A percentile compares a stretch with the other conserved stretches of the same genome.
phyloP scores from a whole-genome alignment of 2,329 filamentous ascomycete genomes.

The Phoma sp. region DNA sequence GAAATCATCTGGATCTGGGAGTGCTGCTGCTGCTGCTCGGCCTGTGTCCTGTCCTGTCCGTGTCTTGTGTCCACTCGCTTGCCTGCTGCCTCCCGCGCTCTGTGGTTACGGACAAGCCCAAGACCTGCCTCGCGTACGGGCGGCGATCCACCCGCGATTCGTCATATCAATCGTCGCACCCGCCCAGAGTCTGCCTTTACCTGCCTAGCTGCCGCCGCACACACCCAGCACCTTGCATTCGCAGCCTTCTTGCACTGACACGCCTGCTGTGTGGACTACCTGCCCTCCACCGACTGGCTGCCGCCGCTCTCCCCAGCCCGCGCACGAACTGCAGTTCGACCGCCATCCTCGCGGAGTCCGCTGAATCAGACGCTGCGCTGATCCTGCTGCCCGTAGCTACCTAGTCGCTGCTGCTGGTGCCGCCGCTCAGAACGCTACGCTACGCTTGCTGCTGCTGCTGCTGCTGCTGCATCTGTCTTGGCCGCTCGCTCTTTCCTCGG shows the following conservation, averaged over 20 bases:
- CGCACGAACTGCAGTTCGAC: conserved; percentile 12
- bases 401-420: neutral
- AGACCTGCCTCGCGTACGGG: conserved; percentile 10
- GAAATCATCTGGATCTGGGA: neutral
- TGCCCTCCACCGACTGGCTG: conserved; percentile 14
- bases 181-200: conserved; percentile 19
- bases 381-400: neutral
- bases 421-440: neutral
- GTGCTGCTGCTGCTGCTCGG: too few species aligned
- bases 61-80: conserved; percentile 6
- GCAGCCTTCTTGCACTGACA: conserved; percentile 19
- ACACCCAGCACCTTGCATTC: conserved; percentile 26
- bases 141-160: conserved; percentile 21
- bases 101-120: neutral
- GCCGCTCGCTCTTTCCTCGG: conserved; percentile 18
- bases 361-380: neutral
- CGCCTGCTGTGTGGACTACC: neutral
- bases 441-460: neutral
- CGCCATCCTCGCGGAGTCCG: neutral
- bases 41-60: too few species aligned
- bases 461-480: conserved; percentile 13
- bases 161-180: conserved; percentile 20
- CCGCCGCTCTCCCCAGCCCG: conserved; percentile 3
- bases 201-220: conserved; percentile 23
- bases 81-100: conserved; percentile 8